Evolutionary conservation across 306 rosid species (phyloP).

Genomic region (Quercus mongolica): DNA sequence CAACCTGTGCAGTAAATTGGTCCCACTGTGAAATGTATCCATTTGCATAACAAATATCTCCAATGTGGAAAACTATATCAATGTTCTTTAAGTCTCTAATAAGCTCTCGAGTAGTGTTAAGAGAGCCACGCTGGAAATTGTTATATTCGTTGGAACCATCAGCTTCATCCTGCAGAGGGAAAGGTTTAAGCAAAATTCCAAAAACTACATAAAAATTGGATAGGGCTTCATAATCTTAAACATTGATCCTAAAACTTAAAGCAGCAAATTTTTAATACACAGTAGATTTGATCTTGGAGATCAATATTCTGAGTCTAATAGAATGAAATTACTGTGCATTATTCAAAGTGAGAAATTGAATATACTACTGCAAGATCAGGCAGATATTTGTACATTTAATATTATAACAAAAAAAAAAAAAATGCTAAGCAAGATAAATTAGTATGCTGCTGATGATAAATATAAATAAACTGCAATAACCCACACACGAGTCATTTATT

Average conservation of each 20-base stretch:
- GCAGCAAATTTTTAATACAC: neutral
- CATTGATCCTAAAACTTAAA: no score
- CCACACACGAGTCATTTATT: neutral
- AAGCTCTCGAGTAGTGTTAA: slow-evolving; percentile 77
- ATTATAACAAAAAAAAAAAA: neutral
- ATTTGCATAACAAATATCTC: slow-evolving; percentile 88
- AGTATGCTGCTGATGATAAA: neutral
- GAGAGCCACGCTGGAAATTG: slow-evolving; percentile 78
- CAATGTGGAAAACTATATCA: slow-evolving; percentile 90
- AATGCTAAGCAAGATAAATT: neutral
- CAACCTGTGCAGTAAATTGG: slow-evolving; percentile 80
- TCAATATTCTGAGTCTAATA: neutral
- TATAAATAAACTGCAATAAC: neutral
- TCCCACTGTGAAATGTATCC: slow-evolving; percentile 98
- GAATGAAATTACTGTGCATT: no score
- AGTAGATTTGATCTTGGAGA: neutral
- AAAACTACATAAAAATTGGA: neutral
- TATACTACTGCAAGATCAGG: neutral
- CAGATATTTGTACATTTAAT: neutral
- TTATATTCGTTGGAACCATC: slow-evolving; percentile 95
- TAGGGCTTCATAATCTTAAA: neutral
- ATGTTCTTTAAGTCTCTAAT: slow-evolving; percentile 64
- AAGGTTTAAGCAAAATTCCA: slow-evolving; percentile 15
- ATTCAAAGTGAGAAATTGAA: neutral
- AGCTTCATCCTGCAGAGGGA: slow-evolving; percentile 67